A percentile compares a stretch with the other conserved stretches of the same genome.
phyloP scores from a whole-genome alignment of 768 basidiomycete species.

The Hypsizygus marmoreus region DNA sequence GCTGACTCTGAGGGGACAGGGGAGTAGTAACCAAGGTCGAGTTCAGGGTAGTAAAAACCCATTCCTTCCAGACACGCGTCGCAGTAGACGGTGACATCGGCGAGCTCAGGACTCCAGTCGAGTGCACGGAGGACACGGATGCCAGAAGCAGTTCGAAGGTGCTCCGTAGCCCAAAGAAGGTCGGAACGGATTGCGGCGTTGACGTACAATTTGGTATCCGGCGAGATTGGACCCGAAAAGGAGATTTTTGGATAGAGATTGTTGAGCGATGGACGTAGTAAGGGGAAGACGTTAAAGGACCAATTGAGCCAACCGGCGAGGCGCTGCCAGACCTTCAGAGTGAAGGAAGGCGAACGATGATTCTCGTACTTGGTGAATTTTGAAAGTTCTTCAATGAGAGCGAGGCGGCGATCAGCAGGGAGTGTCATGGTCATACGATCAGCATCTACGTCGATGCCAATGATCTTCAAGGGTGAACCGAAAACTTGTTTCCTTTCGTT shows the following conservation, averaged over 20 bases:
- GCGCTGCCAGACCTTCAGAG: slow-evolving; percentile 22
- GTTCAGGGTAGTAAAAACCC: slow-evolving; percentile 20
- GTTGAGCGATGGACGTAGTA: slow-evolving; percentile 27
- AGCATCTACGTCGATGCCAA: slow-evolving; percentile 40
- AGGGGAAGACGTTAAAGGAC: slow-evolving; percentile 36
- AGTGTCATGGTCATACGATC: slow-evolving; percentile 30
- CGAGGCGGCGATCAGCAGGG: neutral
- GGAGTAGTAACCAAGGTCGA: slow-evolving; percentile 15
- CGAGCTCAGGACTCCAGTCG: slow-evolving; percentile 16
- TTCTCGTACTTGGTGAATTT: slow-evolving; percentile 1
- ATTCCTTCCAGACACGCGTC: slow-evolving; percentile 23
- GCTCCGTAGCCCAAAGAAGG: slow-evolving; percentile 27
- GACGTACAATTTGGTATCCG: slow-evolving; percentile 16
- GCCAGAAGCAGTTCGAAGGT: slow-evolving; percentile 18
- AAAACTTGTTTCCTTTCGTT: slow-evolving; percentile 38
- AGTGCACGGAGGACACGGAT: slow-evolving; percentile 21
- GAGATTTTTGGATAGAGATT: slow-evolving; percentile 32
- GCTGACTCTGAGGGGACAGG: neutral
- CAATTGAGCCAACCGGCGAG: slow-evolving; percentile 41
- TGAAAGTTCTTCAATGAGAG: slow-evolving; percentile 14
- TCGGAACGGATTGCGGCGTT: slow-evolving; percentile 24
- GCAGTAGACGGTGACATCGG: slow-evolving; percentile 17
- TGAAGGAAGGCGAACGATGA: neutral
- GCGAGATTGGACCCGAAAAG: too few species aligned
- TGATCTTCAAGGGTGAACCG: slow-evolving; percentile 32